phyloP scores from a whole-genome alignment of 2,329 filamentous ascomycete species.

The Thermomyces lanuginosus region DNA sequence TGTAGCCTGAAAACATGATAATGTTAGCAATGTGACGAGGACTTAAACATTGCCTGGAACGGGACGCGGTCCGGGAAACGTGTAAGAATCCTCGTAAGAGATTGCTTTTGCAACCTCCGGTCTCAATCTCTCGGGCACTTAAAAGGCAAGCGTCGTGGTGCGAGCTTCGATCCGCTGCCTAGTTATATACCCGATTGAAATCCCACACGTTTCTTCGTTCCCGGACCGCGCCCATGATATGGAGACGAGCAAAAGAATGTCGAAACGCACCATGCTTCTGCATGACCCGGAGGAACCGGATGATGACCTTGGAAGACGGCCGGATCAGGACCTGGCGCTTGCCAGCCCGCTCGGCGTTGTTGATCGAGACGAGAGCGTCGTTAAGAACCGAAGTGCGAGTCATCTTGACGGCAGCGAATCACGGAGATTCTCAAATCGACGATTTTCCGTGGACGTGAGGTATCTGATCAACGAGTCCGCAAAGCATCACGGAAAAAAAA shows the following conservation, averaged over 20 bases:
- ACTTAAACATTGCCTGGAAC: slow-evolving; percentile 89
- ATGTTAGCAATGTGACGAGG: slow-evolving; percentile 65
- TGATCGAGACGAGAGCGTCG: slow-evolving; percentile 98
- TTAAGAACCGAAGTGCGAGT: slow-evolving; percentile 98
- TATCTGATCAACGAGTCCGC: slow-evolving; percentile 31
- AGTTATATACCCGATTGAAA: slow-evolving; percentile 93
- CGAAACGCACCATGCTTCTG: slow-evolving; percentile 86
- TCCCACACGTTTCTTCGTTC: slow-evolving; percentile 5
- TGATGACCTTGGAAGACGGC: slow-evolving; percentile 97
- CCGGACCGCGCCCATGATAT: not conserved
- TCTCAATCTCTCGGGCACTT: slow-evolving; percentile 94
- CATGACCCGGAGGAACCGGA: slow-evolving; percentile 99
- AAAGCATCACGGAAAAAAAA: slow-evolving; percentile 17
- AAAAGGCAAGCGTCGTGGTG: slow-evolving; percentile 95
- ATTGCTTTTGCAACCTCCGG: slow-evolving; percentile 14
- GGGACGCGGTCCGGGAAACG: slow-evolving; percentile 53
- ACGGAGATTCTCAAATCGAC: slow-evolving; percentile 37
- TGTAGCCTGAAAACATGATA: slow-evolving; percentile 55
- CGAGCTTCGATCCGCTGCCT: slow-evolving; percentile 54
- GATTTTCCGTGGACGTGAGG: slow-evolving; percentile 34
- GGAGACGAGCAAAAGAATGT: slow-evolving; percentile 1
- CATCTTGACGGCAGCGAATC: slow-evolving; percentile 60
- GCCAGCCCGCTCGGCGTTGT: slow-evolving; percentile 99
- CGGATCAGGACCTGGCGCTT: slow-evolving; percentile 99
- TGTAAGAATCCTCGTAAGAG: slow-evolving; percentile 81